These are phyloP conservation scores for Trifolium pratense DNA, from an alignment of 306 rosid genomes.

Conservation along the genomic window DNA sequence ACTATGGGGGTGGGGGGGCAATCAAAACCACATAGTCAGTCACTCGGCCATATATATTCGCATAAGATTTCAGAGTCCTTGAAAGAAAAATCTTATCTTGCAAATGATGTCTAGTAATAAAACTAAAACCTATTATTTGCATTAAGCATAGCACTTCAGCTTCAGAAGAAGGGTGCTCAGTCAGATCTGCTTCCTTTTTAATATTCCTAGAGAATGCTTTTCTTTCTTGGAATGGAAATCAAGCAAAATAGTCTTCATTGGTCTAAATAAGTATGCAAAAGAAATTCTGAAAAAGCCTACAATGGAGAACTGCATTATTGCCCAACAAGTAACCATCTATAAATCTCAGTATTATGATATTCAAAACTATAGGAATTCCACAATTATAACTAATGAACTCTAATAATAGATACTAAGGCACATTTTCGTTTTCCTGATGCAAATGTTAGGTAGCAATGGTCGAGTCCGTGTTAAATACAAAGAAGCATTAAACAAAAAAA, in stretches of 20 bases:
- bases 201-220: neutral
- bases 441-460: neutral
- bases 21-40: constrained; percentile 30
- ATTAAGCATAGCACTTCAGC: constrained; percentile 28
- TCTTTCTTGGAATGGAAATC: neutral
- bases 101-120: constrained; percentile 23
- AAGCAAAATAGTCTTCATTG: neutral
- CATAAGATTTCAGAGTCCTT: constrained; percentile 10
- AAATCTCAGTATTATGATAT: neutral
- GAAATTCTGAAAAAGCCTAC: neutral
- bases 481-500: constrained; percentile 29
- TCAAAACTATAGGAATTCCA: neutral
- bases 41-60: constrained; percentile 1
- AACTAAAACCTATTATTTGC: constrained; percentile 11
- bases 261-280: neutral
- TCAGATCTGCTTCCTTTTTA: neutral
- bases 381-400: constrained; percentile 13
- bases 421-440: neutral
- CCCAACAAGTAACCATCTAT: constrained; percentile 4
- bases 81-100: constrained; percentile 10
- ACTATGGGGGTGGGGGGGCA: too few species aligned
- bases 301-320: neutral
- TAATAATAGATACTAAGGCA: neutral
- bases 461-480: constrained; percentile 18
- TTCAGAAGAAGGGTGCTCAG: constrained; percentile 1